Percentiles rank a stretch among this genome's conserved stretches.
phyloP scores from a whole-genome alignment of 179 eudicot species.

The Silene coronaria region DNA sequence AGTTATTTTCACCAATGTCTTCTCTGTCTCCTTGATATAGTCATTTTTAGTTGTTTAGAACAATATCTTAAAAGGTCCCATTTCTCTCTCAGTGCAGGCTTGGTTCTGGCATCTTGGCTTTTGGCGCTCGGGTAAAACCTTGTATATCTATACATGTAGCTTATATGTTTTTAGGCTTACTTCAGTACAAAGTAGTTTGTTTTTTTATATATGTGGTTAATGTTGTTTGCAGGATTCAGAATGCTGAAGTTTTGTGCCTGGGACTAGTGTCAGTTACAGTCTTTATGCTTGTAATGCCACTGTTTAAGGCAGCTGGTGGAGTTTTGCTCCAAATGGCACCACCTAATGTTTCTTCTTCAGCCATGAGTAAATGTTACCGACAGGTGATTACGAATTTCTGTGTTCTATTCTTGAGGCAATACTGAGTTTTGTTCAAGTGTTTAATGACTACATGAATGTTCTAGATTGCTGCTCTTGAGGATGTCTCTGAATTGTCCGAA shows the following conservation, averaged over 20 bases:
- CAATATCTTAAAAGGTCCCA: conserved; percentile 25
- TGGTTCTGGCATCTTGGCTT: conserved; percentile 91
- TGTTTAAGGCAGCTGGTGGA: conserved; percentile 74
- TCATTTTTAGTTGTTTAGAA: conserved; percentile 3
- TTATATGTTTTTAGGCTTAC: neutral
- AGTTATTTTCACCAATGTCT: neutral
- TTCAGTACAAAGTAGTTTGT: neutral
- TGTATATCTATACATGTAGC: neutral
- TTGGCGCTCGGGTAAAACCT: conserved; percentile 65
- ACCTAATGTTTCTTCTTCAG: conserved; percentile 76
- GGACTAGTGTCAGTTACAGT: conserved; percentile 88
- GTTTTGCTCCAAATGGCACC: conserved; percentile 84
- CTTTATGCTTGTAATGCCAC: conserved; percentile 86
- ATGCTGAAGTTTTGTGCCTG: conserved; percentile 95
- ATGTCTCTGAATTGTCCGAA: conserved; percentile 62
- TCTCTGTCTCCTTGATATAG: neutral
- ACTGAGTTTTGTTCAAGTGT: neutral
- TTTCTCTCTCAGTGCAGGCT: conserved; percentile 85
- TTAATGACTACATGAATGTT: neutral
- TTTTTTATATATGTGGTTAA: conserved; percentile 9
- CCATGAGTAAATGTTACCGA: conserved; percentile 77
- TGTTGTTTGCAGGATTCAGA: conserved; percentile 52
- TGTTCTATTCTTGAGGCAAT: neutral
- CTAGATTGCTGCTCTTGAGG: conserved; percentile 79
- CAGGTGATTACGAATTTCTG: conserved; percentile 46